Evolutionary conservation across 2,329 filamentous ascomycete species (phyloP), one percentile per base, ranked within the genome.

Genomic region (Alternaria alternata): DNA sequence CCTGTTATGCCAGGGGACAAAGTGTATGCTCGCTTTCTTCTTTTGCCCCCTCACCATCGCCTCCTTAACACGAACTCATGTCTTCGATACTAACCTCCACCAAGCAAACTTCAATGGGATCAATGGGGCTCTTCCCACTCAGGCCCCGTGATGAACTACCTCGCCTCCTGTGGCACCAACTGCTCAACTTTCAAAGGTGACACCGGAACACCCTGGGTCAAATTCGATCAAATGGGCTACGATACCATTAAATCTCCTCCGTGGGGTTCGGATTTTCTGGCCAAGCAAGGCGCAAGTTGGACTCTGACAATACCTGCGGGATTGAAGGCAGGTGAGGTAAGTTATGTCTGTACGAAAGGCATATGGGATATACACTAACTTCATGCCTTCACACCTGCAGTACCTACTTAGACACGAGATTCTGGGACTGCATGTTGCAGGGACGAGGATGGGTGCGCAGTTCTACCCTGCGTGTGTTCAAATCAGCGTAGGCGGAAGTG

Each of bases 161-260:
- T 80, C 53, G 78, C 77, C n/a, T 66, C 73, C 36, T 79, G 77
- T 60, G 63, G 72, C 22, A 63, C 65, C 14, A 64, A 73, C 59
- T 78, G 76, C 62, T 62, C 63, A 7, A 67, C 59, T 34, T 78
- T 78, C 70, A 75, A 74, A 54, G 76, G 75, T 26, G 69, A 75
- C 61, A 69, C 67, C 1, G 75, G 75, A 46, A 68, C 67, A 7
- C 69, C 75, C 11, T 79, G 78, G 78, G 75, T 79, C 57, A 80
- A 79, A 64, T 78, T 79, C 44, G 75, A 79, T 11, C 75, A 79
- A 46, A 69, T 77, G 38, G 69, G 65, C 4, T 79, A 78, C 65
- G 65, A 69, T 34, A 61, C 53, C 11, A 75, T 74, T 46, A 62
- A 73, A 7, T 56, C 63, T 4, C 71, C 74, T 9, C 67, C 74